These are phyloP conservation scores for Carnegiea gigantea DNA, from an alignment of 179 eudicot genomes.

Conservation along the genomic window DNA sequence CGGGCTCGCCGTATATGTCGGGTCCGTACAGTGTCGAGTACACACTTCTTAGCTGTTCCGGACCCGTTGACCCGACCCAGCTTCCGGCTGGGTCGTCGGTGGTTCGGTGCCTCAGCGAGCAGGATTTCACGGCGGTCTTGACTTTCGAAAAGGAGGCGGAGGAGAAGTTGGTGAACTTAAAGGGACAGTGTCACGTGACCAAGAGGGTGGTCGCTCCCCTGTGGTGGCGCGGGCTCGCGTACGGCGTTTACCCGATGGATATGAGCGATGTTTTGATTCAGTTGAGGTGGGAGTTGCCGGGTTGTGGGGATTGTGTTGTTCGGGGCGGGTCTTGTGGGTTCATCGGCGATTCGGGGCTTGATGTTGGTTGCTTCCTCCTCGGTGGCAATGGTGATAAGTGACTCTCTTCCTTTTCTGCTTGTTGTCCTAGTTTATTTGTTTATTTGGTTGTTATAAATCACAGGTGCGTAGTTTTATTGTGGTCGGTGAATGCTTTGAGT, in stretches of 20 bases:
- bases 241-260: constrained; percentile 26
- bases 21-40: constrained; percentile 8
- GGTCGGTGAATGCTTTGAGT: not conserved
- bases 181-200: constrained; percentile 23
- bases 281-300: constrained; percentile 41
- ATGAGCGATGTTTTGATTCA: constrained; percentile 30
- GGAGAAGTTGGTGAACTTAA: constrained; percentile 5
- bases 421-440: not conserved
- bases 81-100: constrained; percentile 16
- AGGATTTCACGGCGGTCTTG: constrained; percentile 34
- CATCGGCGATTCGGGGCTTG: constrained; percentile 23
- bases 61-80: not conserved
- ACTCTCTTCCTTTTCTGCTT: not conserved
- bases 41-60: constrained; percentile 42
- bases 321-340: constrained; percentile 44
- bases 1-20: constrained; percentile 30
- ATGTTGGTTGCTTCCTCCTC: constrained; percentile 37
- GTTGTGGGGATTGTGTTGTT: constrained; percentile 34
- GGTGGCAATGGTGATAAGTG: constrained; percentile 12
- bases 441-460: not conserved
- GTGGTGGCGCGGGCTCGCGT: constrained; percentile 26
- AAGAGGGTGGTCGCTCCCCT: constrained; percentile 26
- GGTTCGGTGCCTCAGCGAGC: constrained; percentile 41
- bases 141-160: constrained; percentile 18
- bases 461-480: not conserved